Conservation (phyloP, 2,329 filamentous ascomycete genomes). For the Pseudocercospora cruenta region DNA sequence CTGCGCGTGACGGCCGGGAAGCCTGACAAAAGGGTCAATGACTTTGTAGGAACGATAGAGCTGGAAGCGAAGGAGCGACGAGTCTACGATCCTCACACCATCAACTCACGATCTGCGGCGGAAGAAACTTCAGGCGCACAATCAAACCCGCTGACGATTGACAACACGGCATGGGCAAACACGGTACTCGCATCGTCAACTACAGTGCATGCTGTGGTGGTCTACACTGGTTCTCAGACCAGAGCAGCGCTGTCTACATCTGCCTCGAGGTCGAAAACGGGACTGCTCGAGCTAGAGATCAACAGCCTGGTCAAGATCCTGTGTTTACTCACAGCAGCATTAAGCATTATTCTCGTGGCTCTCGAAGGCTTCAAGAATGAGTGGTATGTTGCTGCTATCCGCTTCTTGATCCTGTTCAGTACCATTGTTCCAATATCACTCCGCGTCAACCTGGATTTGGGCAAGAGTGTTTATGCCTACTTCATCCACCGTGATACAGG, state of each 20-base stretch:
- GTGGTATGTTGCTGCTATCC: slow-evolving; percentile 99
- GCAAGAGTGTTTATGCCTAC: slow-evolving; percentile 92
- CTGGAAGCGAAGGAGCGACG: slow-evolving; percentile 61
- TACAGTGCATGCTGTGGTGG: slow-evolving; percentile 81
- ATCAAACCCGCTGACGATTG: slow-evolving; percentile 80
- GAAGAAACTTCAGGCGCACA: slow-evolving; percentile 1
- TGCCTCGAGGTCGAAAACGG: slow-evolving; percentile 88
- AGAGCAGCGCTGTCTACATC: slow-evolving; percentile 91
- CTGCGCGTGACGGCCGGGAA: slow-evolving; percentile 79
- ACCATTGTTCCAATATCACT: slow-evolving; percentile 97
- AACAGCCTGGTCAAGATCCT: slow-evolving; percentile 96
- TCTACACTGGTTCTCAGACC: slow-evolving; percentile 94
- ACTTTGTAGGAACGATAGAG: slow-evolving; percentile 89
- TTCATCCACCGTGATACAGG: slow-evolving; percentile 91
- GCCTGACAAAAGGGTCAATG: slow-evolving; percentile 91
- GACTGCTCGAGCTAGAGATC: slow-evolving; percentile 91
- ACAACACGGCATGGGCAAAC: slow-evolving; percentile 98
- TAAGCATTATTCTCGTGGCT: slow-evolving; percentile 87
- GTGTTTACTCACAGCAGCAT: slow-evolving; percentile 80
- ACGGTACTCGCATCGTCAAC: slow-evolving; percentile 94
- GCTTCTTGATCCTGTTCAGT: slow-evolving; percentile 98
- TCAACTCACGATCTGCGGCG: slow-evolving; percentile 8
- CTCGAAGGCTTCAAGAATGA: slow-evolving; percentile 72
- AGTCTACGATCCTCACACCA: slow-evolving; percentile 51
- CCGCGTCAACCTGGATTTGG: slow-evolving; percentile 94